Percentiles rank a stretch among this genome's conserved stretches.
phyloP scores from a whole-genome alignment of 2,329 filamentous ascomycete genomes.

The Zalaria sp. region DNA sequence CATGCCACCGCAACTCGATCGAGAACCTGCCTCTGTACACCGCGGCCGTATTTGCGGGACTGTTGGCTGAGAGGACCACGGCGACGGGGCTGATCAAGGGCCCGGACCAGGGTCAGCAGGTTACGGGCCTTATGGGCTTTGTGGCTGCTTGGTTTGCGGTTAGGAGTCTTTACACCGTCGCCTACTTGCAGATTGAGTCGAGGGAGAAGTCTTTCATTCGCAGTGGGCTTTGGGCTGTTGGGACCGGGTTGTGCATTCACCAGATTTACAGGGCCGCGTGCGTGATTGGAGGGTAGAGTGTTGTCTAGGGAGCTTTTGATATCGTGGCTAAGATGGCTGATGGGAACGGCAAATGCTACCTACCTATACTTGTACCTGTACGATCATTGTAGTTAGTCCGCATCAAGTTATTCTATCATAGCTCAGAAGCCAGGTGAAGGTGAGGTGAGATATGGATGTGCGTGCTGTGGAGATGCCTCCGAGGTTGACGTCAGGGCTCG shows the following conservation, averaged over 20 bases:
- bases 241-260: conserved; percentile 15
- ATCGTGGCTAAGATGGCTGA: too few relatives aligned
- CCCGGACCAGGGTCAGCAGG: conserved; percentile 9
- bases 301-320: too few relatives aligned
- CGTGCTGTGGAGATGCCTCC: too few relatives aligned
- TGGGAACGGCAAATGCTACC: too few relatives aligned
- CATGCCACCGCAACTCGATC: conserved; percentile 31
- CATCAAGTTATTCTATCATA: too few relatives aligned
- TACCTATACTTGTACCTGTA: too few relatives aligned
- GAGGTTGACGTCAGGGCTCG: too few relatives aligned
- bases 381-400: too few relatives aligned
- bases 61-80: conserved; percentile 21
- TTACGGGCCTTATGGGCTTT: conserved; percentile 20
- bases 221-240: conserved; percentile 15
- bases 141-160: conserved; percentile 21
- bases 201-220: conserved; percentile 12
- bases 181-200: conserved; percentile 20
- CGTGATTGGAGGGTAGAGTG: too few relatives aligned
- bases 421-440: too few relatives aligned
- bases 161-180: conserved; percentile 21
- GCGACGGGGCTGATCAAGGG: conserved; percentile 14
- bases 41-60: conserved; percentile 27
- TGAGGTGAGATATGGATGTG: too few relatives aligned
- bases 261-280: conserved; percentile 17
- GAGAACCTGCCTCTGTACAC: conserved; percentile 33